Evolutionary conservation across 2,329 filamentous ascomycete genomes (phyloP), one percentile per base, ranked within the genome.

Genomic region (Apiospora rasikravindrae): DNA sequence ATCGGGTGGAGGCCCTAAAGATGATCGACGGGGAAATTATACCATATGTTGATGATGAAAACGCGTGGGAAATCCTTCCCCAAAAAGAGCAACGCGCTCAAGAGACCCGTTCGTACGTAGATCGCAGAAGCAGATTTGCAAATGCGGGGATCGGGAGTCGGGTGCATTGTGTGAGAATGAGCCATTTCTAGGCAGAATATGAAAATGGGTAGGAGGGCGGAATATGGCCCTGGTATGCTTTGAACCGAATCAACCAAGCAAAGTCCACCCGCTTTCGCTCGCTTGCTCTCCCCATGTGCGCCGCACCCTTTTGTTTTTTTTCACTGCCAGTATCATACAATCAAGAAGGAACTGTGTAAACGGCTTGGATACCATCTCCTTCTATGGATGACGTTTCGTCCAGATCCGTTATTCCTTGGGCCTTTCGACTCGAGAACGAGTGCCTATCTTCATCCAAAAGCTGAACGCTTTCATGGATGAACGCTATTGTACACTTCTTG

Each of bases 401-500:
- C 57, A 64, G 29, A 24, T 64, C 22, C 26, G 33, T 64, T 64
- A 40, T 64, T 10, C 33, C 19, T 40, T 37, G 33, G 57, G 37
- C 33, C 33, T 64, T 33, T 64, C 57, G 33, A 64, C 33, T 64
- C 57, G 57, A 64, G 19, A 64, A 64, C 22, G 57, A 37, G 33
- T n/a, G n/a, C 57, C 33, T 64, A 13, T 64, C 33, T 40, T 64
- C 57, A 64, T 33, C 29, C 19, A 19, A 64, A 64, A 24, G 19
- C 33, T 24, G 7, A 8, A n/a, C 33, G 57, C 57, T 64, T 64
- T 14, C 4, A 40, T 4, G 19, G 33, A n/a, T 64, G 57, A 64
- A 64, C 57, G 57, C 33, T 64, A 64, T 24, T 64, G 33, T 64
- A 64, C 57, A 64, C 33, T 24, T 64, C 29, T 64, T 64, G 57